A percentile compares a stretch with the other conserved stretches of the same genome.
These are phyloP conservation scores for Acanthamoeba sp. DNA, from an alignment of 208 protist species.

Conservation along the genomic window DNA sequence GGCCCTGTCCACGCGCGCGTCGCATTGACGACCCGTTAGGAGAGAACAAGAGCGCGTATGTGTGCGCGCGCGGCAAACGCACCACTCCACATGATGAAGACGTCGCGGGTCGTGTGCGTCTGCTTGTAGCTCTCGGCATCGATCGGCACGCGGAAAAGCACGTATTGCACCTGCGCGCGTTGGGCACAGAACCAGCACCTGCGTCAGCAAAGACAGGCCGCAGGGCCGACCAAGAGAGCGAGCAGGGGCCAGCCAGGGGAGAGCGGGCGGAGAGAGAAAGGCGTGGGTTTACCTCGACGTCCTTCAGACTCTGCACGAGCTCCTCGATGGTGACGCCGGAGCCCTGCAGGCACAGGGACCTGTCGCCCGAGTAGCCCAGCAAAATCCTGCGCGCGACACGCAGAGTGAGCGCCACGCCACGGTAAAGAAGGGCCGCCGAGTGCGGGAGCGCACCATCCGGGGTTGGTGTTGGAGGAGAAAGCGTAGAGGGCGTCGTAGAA, in stretches of 20 bases:
- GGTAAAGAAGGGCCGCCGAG: not conserved
- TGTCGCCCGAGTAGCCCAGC: slow-evolving; percentile 13
- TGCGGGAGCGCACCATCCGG: not conserved
- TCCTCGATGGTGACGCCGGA: slow-evolving; percentile 15
- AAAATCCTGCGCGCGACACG: not conserved
- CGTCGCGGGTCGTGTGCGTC: slow-evolving; percentile 47
- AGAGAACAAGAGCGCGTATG: not conserved
- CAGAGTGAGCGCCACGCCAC: not conserved
- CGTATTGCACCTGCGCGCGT: slow-evolving; percentile 62
- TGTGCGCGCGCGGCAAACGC: not conserved
- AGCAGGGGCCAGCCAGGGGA: too few species aligned
- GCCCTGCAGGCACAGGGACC: slow-evolving; percentile 31
- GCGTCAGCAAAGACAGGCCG: too few species aligned
- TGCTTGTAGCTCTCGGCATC: slow-evolving; percentile 51
- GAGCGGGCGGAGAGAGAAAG: not conserved
- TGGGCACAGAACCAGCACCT: not conserved
- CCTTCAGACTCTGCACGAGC: slow-evolving; percentile 18
- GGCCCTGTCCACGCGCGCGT: not conserved
- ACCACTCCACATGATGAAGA: slow-evolving; percentile 72
- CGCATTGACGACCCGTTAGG: too few species aligned
- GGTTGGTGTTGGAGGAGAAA: not conserved
- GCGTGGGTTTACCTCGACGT: slow-evolving; percentile 47
- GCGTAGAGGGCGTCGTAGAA: slow-evolving; percentile 40
- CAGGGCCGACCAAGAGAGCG: too few species aligned
- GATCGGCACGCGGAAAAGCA: slow-evolving; percentile 44